These are phyloP conservation scores for Capsicum pubescens DNA, from an alignment of 257 asterid genomes.

Conservation along the genomic window DNA sequence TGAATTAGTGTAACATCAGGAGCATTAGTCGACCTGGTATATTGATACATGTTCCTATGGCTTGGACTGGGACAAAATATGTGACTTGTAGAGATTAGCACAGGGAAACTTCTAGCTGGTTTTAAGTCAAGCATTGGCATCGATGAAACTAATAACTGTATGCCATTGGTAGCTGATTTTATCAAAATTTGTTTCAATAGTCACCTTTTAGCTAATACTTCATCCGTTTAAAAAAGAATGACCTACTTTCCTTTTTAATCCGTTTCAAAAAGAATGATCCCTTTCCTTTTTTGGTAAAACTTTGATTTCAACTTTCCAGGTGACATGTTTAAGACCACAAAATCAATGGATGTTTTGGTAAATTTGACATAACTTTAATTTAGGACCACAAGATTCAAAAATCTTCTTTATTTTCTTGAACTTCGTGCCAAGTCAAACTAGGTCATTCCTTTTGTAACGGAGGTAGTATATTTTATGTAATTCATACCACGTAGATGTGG, in stretches of 20 bases:
- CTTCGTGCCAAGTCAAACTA: no score
- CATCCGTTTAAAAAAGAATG: no score
- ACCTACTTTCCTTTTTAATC: no score
- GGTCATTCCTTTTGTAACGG: no score
- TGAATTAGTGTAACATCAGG: neutral
- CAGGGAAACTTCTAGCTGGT: neutral
- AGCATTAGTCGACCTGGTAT: neutral
- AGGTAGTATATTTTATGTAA: neutral
- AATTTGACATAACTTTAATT: no score
- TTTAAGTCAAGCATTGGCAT: constrained; percentile 3
- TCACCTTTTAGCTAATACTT: neutral
- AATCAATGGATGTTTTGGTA: no score
- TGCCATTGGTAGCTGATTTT: constrained; percentile 5
- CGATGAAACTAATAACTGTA: neutral
- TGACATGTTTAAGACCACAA: no score
- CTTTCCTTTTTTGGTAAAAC: no score
- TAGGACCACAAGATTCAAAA: no score
- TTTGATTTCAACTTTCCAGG: no score
- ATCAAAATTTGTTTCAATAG: neutral
- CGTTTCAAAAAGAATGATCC: no score
- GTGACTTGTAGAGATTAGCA: neutral
- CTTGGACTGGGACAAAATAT: neutral
- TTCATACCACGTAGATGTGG: neutral
- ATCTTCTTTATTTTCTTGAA: no score
- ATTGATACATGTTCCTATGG: neutral